Base-by-base conservation (phyloP, 1,284 basidiomycete genomes). In the Ustilago lituana region DNA sequence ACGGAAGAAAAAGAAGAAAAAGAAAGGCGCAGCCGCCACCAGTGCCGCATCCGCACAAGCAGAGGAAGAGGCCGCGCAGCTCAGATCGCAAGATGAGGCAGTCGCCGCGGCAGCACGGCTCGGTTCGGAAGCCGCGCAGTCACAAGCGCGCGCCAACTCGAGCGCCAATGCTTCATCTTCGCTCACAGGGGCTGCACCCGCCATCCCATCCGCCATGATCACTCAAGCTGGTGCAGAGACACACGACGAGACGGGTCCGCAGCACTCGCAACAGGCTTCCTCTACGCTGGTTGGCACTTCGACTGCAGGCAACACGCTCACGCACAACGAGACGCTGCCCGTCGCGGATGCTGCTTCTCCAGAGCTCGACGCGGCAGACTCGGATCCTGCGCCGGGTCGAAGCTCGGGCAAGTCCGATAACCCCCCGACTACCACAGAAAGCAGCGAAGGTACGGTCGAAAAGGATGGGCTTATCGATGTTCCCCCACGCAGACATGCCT, bases 1-100 rank as follows among this genome's bases (percentile, higher is more conserved):
- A 35, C 54, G 44, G 27, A 51, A 51, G 33, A 67, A 63, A 45
- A 67, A 63, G 47, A 71, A 66, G 31, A 71, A 73, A 54, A 70
- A 59, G 39, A 66, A 60, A 41, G 22, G 17, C 43, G 40, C 47
- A 4, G 36, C 26, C 8, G 27, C 59, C 41, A 26, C 52, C 6
- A 37, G 44, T 10, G 44, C 55, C 20, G 26, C 33, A 8, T 29
- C 31, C 5, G 29, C 46, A n/a, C 51, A 56, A 39, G 40, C 46
- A 8, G 66, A 56, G 8, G 54, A 43, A 40, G 53, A 44, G 5
- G 50, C 52, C n/a, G n/a, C n/a, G n/a, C n/a, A n/a, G 5, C 47
- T 67, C 27, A 37, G 53, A 29, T 57, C 50, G 26, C 61, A 63
- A 46, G 56, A 64, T 14, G 45, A 64, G 43, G 66, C 61, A 4